Evolutionary conservation across 805 yeast species (phyloP).

Genomic region (Yamadazyma sp.): DNA sequence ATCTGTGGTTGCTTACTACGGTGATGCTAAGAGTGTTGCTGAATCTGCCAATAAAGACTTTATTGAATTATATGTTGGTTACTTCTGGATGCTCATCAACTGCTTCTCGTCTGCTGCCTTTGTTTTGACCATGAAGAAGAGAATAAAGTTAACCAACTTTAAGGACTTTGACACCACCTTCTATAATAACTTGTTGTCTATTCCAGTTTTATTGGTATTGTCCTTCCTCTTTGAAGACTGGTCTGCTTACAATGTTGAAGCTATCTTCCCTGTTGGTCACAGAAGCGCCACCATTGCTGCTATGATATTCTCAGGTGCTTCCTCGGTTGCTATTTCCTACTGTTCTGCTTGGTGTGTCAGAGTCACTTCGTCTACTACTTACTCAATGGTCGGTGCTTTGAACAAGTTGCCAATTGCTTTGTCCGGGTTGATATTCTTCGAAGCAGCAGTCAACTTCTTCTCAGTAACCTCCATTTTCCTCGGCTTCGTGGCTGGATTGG

Average conservation of each 20-base stretch:
- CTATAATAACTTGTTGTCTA: conserved; percentile 91
- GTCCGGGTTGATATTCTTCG: conserved; percentile 91
- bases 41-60: conserved; percentile 34
- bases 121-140: conserved; percentile 93
- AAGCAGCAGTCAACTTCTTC: conserved; percentile 91
- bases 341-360: conserved; percentile 99
- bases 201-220: conserved; percentile 79
- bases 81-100: conserved; percentile 95
- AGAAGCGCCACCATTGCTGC: conserved; percentile 69
- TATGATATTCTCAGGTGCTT: conserved; percentile 90
- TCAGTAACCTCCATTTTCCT: conserved; percentile 86
- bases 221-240: conserved; percentile 89
- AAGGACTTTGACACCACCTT: conserved; percentile 97
- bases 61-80: conserved; percentile 63
- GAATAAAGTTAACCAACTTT: conserved; percentile 95
- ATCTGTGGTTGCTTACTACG: conserved; percentile 93
- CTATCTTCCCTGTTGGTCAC: conserved; percentile 75
- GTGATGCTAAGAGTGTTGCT: conserved; percentile 52
- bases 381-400: conserved; percentile 99
- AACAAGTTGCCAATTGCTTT: conserved; percentile 97
- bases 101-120: conserved; percentile 93
- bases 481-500: conserved; percentile 95
- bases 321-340: conserved; percentile 96
- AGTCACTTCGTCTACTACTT: conserved; percentile 97
- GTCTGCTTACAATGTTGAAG: conserved; percentile 73